Evolutionary conservation across 495 filamentous ascomycete species (phyloP), one percentile per base, ranked within the genome.

Genomic region (Xylaria palmicola): DNA sequence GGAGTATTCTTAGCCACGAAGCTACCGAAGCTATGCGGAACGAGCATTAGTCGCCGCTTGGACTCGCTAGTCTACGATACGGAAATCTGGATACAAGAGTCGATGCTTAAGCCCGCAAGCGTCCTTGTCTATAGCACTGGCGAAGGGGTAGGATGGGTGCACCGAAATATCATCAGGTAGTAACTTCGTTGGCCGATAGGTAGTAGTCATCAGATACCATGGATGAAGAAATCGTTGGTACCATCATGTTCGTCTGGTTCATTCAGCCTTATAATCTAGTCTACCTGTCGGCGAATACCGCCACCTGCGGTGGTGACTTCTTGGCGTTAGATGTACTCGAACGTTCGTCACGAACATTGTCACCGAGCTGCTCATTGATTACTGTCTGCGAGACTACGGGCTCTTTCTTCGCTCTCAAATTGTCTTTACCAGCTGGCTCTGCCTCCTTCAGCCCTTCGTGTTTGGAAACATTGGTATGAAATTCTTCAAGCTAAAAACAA

Each of bases 111-210:
- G 32, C 24, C 10, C 50, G 37, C 22, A 45, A 45, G 6, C 19
- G 44, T n/a, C 37, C 26, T 39, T 54, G 26, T 13, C 50, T 6
- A 45, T 26, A 17, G 24, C 45, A 29, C 36, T 19, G 26, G n/a
- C 40, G 26, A 47, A 62, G 72, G 17, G 69, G 59, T 9, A 73
- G 56, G 3, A 75, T 43, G 6, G 69, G 66, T 44, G 71, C 63
- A 9, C 65, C 56, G 63, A 55, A 27, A 71, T 12, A 30, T 67
- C 65, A 1, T 40, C 17, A n/a, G 69, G 59, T 4, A 74, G 58
- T 1, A 72, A 55, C 29, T 64, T 47, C 36, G 55, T 40, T 9
- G 69, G 65, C 67, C 65, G 70, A 13, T 36, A 50, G 3, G 32
- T 34, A 15, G 10, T 24, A 34, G 24, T 62, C 51, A 13, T 29